Base-by-base conservation (phyloP, 176 grass and related monocot genomes). In the Lolium rigidum region DNA sequence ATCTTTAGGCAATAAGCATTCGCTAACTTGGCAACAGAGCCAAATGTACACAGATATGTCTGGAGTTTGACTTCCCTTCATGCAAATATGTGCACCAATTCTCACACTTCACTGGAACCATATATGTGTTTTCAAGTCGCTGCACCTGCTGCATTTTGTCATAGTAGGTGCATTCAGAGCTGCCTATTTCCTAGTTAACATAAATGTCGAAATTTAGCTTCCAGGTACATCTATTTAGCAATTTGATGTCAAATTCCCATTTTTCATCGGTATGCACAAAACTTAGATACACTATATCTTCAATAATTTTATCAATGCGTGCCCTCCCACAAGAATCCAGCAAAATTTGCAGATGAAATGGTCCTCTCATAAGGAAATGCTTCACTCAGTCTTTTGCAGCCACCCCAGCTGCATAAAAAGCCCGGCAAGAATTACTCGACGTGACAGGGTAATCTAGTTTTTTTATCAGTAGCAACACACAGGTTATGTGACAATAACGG, bases 341-440 rank as follows among this genome's bases (percentile, higher is more conserved):
- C 22, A 74, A 83, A 21, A 47, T 57, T 86, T 38, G 9, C 54
- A 5, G 28, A 15, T 68, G 15, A 64, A 82, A 63, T 82, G 41
- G 61, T 26, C 47, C 17, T 55, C 12, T 18, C 44, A 4, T 66
- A 20, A 24, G 5, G 17, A 46, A 85, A 71, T 22, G 70, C 7
- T 52, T 84, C 70, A 95, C 11, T 95, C 90, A 5, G 90, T 88
- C 76, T 60, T 95, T 83, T 98, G 86, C 44, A 95, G 85, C 93
- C 96, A 98, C 43, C 91, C 96, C 63, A 98, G 91, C 96, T 98
- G 96, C 70, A 50, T 7, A 84, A 7, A 78, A 54, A 18, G 15
- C 25, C 25, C 16, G 15, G 49, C 7, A 39, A 39, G 7, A 38
- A 37, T 37, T 31, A 9, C 13, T 67, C 6, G 4, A 69, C 3